Percentiles rank a stretch among this genome's conserved stretches.
phyloP scores from a whole-genome alignment of 306 rosid genomes.

The Trifolium fragiferum region DNA sequence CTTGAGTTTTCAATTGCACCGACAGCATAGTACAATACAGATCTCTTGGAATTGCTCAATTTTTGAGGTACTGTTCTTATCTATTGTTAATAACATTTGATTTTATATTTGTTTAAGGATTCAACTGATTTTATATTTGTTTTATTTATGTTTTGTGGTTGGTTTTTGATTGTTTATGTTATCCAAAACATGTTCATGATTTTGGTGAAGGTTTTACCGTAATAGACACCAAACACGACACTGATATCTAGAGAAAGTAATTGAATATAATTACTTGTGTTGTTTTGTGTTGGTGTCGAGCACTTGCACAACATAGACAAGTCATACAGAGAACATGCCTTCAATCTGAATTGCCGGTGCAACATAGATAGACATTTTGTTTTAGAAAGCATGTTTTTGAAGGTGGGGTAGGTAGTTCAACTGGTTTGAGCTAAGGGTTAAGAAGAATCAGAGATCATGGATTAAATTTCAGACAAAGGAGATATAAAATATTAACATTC shows the following conservation, averaged over 20 bases:
- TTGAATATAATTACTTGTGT: not conserved
- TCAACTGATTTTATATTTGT: conserved; percentile 8
- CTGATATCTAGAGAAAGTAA: not conserved
- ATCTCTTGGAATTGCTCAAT: conserved; percentile 36
- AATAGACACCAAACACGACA: not conserved
- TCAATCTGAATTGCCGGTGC: not conserved
- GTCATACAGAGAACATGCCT: not conserved
- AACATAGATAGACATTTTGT: not conserved
- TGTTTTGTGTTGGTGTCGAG: not conserved
- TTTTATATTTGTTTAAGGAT: not conserved
- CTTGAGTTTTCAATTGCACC: conserved; percentile 8
- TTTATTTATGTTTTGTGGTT: not conserved
- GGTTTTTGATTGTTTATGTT: conserved; percentile 8
- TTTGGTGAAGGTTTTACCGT: not conserved
- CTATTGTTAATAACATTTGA: not conserved
- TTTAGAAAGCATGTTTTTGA: not conserved
- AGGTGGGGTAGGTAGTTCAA: too few relatives aligned
- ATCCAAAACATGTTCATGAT: not conserved
- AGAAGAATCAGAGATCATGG: too few relatives aligned
- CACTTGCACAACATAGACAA: too few relatives aligned
- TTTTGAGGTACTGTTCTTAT: conserved; percentile 23
- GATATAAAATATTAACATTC: too few relatives aligned
- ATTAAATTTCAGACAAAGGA: too few relatives aligned
- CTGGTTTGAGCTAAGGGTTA: too few relatives aligned
- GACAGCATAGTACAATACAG: not conserved